phyloP scores from a whole-genome alignment of 805 yeast genomes.

The Kuraishia molischiana region DNA sequence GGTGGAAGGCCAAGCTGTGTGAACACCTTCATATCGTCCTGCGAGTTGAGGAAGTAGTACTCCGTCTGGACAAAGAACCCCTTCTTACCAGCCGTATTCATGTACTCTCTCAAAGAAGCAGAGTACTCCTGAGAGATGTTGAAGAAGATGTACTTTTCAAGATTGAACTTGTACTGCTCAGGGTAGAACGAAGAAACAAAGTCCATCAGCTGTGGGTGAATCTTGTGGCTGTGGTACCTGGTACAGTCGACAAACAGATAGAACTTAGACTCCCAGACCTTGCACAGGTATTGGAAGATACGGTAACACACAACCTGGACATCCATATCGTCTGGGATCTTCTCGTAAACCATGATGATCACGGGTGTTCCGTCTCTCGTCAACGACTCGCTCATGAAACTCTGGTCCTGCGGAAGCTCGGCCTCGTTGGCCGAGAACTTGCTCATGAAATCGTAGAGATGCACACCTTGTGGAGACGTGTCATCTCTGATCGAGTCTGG shows the following conservation, averaged over 20 bases:
- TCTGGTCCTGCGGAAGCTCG: constrained; percentile 29
- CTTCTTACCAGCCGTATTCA: constrained; percentile 3
- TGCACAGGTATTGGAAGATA: constrained; percentile 53
- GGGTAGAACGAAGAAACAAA: constrained; percentile 30
- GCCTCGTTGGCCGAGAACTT: constrained; percentile 48
- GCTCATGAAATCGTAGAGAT: constrained; percentile 65
- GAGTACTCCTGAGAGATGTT: constrained; percentile 27
- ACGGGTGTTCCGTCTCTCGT: constrained; percentile 68
- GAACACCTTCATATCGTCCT: constrained; percentile 33
- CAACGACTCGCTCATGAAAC: constrained; percentile 52
- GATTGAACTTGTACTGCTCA: constrained; percentile 36
- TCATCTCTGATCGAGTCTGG: constrained; percentile 42
- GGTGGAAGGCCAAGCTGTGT: constrained; percentile 33
- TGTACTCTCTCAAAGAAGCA: constrained; percentile 5
- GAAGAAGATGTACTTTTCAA: constrained; percentile 42
- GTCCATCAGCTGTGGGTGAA: constrained; percentile 6
- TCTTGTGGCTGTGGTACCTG: constrained; percentile 26
- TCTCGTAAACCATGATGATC: constrained; percentile 39
- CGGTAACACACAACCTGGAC: constrained; percentile 48
- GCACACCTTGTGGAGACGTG: constrained; percentile 33
- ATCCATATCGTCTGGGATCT: constrained; percentile 27
- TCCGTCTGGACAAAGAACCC: constrained; percentile 4
- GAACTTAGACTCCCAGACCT: constrained; percentile 62
- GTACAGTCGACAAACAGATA: constrained; percentile 64
- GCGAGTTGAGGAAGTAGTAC: constrained; percentile 30